Conservation (phyloP, 257 asterid species). For the Verbascum thapsus region DNA sequence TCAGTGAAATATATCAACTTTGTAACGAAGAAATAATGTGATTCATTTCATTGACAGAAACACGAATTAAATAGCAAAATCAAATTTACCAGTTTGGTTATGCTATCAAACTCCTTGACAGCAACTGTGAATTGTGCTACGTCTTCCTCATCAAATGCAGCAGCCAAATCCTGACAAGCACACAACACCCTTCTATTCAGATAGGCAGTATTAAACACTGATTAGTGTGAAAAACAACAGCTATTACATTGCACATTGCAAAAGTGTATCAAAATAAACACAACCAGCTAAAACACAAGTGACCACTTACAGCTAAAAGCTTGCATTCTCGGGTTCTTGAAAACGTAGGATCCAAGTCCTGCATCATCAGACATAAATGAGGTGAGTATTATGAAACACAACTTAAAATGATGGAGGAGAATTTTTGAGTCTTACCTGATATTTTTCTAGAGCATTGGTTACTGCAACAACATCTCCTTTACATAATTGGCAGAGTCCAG, state of each 20-base stretch:
- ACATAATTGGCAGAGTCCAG: conserved; percentile 48
- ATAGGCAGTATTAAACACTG: neutral
- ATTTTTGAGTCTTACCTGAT: conserved; percentile 35
- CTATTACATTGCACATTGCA: conserved; percentile 2
- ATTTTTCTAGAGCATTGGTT: conserved; percentile 43
- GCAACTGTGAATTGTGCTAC: conserved; percentile 36
- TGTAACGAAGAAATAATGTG: neutral
- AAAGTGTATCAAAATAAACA: neutral
- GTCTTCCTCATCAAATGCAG: conserved; percentile 50
- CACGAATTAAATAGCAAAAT: neutral
- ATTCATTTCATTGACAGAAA: conserved; percentile 2
- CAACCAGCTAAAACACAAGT: conserved; percentile 20
- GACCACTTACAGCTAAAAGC: conserved; percentile 39
- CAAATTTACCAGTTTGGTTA: conserved; percentile 39
- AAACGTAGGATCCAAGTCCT: conserved; percentile 55
- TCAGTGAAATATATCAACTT: neutral
- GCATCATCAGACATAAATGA: conserved; percentile 11
- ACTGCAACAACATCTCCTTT: conserved; percentile 46
- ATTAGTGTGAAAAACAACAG: neutral
- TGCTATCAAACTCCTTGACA: conserved; percentile 49
- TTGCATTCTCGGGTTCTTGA: conserved; percentile 45
- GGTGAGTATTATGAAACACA: conserved; percentile 15
- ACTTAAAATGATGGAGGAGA: neutral
- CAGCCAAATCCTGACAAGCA: conserved; percentile 45
- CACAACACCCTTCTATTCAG: conserved; percentile 4